Base-by-base conservation (phyloP, 2,329 filamentous ascomycete species). In the Alternaria ethzedia region DNA sequence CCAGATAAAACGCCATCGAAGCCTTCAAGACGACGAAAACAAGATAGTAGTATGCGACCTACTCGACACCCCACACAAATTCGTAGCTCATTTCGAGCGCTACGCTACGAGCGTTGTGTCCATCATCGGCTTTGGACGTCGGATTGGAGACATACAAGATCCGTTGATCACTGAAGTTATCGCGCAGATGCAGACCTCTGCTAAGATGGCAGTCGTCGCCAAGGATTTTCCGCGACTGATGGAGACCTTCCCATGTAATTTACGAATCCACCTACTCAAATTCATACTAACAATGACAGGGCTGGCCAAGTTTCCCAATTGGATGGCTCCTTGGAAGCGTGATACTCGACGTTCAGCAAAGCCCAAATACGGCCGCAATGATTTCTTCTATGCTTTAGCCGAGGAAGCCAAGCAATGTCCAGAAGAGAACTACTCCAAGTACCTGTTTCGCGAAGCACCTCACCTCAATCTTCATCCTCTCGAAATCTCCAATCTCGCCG, bases 21-120 rank as follows among this genome's bases (percentile, higher is more conserved):
- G 83, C 2, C 88, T 88, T 59, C 87, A 89, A 72, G 86, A 88
- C 70, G 83, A 87, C 66, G 86, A 88, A 76, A 87, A 85, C 71
- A 83, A 82, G 54, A 76, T 87, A 5, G 82, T 86, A 11, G 85
- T 85, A 1, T 79, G 79, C 15, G 82, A 86, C 64, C 70, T 86
- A 5, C 74, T 87, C 7, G 73, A 68, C 3, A 78, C 76, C 3
- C 84, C 85, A 0, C 75, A 79, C 4, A 78, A 82, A n/a, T 87
- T 84, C 61, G 85, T 86, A 21, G 82, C 82, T 64, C 85, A 86
- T 57, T 83, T 86, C 50, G 85, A 87, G 76, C 79, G 85, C 6
- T 80, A 79, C 82, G 84, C 85, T 13, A 85, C 85, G 0, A 85
- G 83, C 52, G 85, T 86, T 2, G 83, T 86, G 0, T 85, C 82